Evolutionary conservation across 2,329 filamentous ascomycete species (phyloP).

Genomic region (Aspergillus tubingensis): DNA sequence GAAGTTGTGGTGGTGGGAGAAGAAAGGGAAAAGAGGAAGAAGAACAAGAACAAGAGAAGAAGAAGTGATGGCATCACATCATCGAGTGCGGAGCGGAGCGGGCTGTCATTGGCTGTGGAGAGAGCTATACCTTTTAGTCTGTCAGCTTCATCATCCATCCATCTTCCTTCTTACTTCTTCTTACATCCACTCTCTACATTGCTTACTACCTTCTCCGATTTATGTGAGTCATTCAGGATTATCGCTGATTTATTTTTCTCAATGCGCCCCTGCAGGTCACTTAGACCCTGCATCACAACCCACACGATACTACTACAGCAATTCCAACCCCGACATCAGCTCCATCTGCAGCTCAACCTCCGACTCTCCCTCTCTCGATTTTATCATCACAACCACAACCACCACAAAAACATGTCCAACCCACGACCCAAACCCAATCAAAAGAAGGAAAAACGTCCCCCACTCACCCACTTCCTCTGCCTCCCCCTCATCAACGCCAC

Average conservation of each 20-base stretch:
- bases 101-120: not conserved
- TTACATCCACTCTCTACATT: not conserved
- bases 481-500: slow-evolving; percentile 62
- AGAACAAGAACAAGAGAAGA: slow-evolving; percentile 4
- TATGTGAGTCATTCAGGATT: too few relatives aligned
- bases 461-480: slow-evolving; percentile 50
- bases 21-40: slow-evolving; percentile 1
- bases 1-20: not conserved
- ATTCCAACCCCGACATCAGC: slow-evolving; percentile 1
- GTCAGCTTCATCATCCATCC: not conserved
- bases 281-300: not conserved
- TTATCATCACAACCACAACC: not conserved
- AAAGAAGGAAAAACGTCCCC: slow-evolving; percentile 31
- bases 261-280: slow-evolving; percentile 1
- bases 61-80: slow-evolving; percentile 18
- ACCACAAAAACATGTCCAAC: slow-evolving; percentile 11
- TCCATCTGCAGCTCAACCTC: too few relatives aligned
- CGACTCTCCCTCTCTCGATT: too few relatives aligned
- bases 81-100: slow-evolving; percentile 4
- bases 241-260: not conserved
- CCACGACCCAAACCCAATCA: not conserved
- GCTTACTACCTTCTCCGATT: not conserved
- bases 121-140: not conserved
- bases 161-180: not conserved
- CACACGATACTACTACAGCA: slow-evolving; percentile 5